phyloP scores from a whole-genome alignment of 2,329 filamentous ascomycete genomes.

The Hortaea sp. region DNA sequence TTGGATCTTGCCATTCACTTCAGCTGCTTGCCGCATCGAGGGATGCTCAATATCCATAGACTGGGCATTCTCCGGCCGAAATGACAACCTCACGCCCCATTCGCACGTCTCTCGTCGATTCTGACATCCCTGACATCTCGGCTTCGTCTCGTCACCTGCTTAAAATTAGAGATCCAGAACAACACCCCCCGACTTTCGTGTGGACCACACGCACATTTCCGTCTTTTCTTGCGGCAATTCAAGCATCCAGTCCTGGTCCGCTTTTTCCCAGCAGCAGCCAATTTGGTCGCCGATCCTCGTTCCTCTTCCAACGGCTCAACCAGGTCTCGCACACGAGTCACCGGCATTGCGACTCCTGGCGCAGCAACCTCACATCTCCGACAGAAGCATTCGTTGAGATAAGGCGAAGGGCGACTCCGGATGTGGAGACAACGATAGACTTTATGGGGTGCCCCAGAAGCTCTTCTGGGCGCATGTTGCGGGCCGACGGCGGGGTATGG shows the following conservation, averaged over 20 bases:
- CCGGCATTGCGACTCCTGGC: neutral
- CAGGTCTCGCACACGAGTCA: neutral
- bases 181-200: neutral
- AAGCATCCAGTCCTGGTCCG: conserved; percentile 25
- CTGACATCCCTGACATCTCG: conserved; percentile 22
- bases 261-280: conserved; percentile 18
- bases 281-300: conserved; percentile 3
- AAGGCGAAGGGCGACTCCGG: too few relatives aligned
- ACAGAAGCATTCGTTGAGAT: too few relatives aligned
- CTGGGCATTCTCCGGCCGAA: conserved; percentile 21
- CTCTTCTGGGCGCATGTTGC: too few relatives aligned
- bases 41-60: conserved; percentile 20
- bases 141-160: conserved; percentile 22
- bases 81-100: conserved; percentile 21
- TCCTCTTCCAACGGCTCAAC: neutral
- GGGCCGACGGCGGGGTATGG: too few relatives aligned
- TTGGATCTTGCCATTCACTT: conserved; percentile 5
- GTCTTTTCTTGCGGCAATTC: conserved; percentile 24
- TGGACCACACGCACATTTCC: conserved; percentile 17
- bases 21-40: conserved; percentile 18
- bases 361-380: too few relatives aligned
- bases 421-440: too few relatives aligned
- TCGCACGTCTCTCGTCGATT: conserved; percentile 20
- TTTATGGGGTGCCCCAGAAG: too few relatives aligned
- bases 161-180: neutral